These are phyloP conservation scores for Giardia duodenalis DNA, from an alignment of 208 protist genomes.

Conservation along the genomic window DNA sequence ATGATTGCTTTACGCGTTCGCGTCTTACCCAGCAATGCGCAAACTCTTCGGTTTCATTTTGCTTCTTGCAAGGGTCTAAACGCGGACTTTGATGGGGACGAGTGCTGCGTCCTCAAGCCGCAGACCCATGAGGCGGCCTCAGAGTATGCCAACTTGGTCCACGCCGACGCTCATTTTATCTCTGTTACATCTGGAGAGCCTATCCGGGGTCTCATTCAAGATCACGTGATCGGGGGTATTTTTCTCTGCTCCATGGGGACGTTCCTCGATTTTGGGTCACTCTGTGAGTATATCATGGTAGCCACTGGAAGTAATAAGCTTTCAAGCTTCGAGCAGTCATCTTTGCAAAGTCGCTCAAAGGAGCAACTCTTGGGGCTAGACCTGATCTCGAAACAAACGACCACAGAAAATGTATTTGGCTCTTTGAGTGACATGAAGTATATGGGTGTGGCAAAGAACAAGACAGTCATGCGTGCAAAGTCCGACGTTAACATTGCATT, in stretches of 20 bases:
- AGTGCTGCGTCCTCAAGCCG: slow-evolving; percentile 98
- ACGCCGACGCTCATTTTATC: slow-evolving; percentile 82
- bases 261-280: slow-evolving; percentile 72
- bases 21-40: slow-evolving; percentile 45
- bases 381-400: background rate
- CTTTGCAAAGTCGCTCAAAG: background rate
- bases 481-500: too few relatives aligned
- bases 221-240: slow-evolving; percentile 88
- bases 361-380: background rate
- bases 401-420: background rate
- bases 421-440: slow-evolving; percentile 7
- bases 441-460: background rate
- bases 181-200: slow-evolving; percentile 70
- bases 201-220: slow-evolving; percentile 97
- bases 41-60: slow-evolving; percentile 95
- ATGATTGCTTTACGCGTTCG: slow-evolving; percentile 81
- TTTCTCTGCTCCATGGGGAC: slow-evolving; percentile 79
- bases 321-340: background rate
- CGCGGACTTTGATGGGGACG: slow-evolving; percentile 99
- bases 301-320: slow-evolving; percentile 34
- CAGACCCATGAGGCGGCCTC: slow-evolving; percentile 70
- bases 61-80: slow-evolving; percentile 99
- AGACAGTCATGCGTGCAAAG: too few relatives aligned
- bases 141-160: slow-evolving; percentile 76
- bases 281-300: slow-evolving; percentile 72